Base-by-base conservation (phyloP, 805 yeast genomes). In the Teunomyces kruisii region DNA sequence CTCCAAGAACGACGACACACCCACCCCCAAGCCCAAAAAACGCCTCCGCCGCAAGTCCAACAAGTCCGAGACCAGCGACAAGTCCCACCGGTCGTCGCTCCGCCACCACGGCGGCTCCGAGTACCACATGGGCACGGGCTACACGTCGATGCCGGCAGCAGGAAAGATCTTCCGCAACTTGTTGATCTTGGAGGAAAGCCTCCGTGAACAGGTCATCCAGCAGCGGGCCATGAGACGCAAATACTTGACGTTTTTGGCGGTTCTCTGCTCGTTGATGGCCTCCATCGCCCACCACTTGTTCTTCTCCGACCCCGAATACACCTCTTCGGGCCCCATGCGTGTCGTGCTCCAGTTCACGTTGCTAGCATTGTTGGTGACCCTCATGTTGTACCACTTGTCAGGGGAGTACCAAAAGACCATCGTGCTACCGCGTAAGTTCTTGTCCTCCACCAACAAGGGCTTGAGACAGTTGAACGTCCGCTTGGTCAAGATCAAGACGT, bases 341-440 rank as follows among this genome's bases (percentile, higher is more conserved):
- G 74, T 69, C 47, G 57, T 58, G 35, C 68, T 67, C 48, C 80
- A 82, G 58, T 80, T 88, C 40, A 58, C 81, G 10, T 75, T 87
- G 3, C 69, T 84, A 13, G 83, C 84, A 42, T 75, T 80, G 14
- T 53, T 78, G 24, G 80, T 91, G 14, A 86, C 96, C 0, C 66
- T 90, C 45, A 75, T 81, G 19, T 70, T 92, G 35, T 92, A 88
- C 65, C 90, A 86, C 57, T 65, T 92, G 29, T 84, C 96, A 17
- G 99, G 99, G 1, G 94, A 90, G 66, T 94, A 92, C 64, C 80
- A 79, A 46, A 79, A 94, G 49, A 88, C 96, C 0, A 87, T 92
- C 44, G 84, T 87, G 12, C 70, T 83, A 33, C 96, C 97, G 1
- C 77, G 96, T 49, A 76, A 80, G 58, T 92, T 90, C 59, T 68